A percentile compares a stretch with the other conserved stretches of the same genome.
These are phyloP conservation scores for Aspergillus eucalypticola DNA, from an alignment of 2,329 filamentous ascomycete genomes.

Conservation along the genomic window DNA sequence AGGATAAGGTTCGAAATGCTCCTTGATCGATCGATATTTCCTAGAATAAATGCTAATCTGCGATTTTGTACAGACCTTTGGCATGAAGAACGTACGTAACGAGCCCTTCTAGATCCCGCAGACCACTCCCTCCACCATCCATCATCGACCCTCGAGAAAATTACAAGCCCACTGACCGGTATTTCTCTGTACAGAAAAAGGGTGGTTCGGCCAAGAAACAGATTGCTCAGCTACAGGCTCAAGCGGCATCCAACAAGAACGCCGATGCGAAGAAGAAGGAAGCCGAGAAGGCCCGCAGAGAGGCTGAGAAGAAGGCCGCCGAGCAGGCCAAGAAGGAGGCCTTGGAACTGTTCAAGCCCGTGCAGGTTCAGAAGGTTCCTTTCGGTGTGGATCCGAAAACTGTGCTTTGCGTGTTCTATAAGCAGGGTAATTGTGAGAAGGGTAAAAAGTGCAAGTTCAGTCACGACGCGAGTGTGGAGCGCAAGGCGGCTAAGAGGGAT, in stretches of 20 bases:
- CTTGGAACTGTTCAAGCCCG: slow-evolving; percentile 81
- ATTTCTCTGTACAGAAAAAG: slow-evolving; percentile 67
- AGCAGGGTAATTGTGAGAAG: slow-evolving; percentile 97
- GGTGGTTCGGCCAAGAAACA: slow-evolving; percentile 85
- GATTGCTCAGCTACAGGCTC: slow-evolving; percentile 78
- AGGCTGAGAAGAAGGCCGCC: slow-evolving; percentile 87
- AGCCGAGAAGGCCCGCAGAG: slow-evolving; percentile 64
- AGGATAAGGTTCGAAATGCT: slow-evolving; percentile 66
- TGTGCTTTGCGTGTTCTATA: slow-evolving; percentile 92
- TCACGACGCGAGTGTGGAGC: slow-evolving; percentile 84
- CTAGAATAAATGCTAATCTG: slow-evolving; percentile 15
- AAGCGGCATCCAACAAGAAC: slow-evolving; percentile 72
- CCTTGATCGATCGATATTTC: slow-evolving; percentile 11
- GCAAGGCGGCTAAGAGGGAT: slow-evolving; percentile 89
- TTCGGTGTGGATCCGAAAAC: slow-evolving; percentile 99
- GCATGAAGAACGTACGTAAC: slow-evolving; percentile 83
- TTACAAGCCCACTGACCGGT: slow-evolving; percentile 20
- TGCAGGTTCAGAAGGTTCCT: slow-evolving; percentile 95
- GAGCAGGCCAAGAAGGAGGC: slow-evolving; percentile 81
- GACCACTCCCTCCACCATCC: neutral
- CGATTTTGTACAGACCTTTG: slow-evolving; percentile 67
- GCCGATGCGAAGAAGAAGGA: slow-evolving; percentile 83
- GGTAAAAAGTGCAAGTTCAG: slow-evolving; percentile 97
- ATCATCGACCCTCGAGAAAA: neutral
- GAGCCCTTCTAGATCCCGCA: slow-evolving; percentile 1